These are phyloP conservation scores for Geotrichum bryndzae DNA, from an alignment of 1,139 yeast species.

Conservation along the genomic window DNA sequence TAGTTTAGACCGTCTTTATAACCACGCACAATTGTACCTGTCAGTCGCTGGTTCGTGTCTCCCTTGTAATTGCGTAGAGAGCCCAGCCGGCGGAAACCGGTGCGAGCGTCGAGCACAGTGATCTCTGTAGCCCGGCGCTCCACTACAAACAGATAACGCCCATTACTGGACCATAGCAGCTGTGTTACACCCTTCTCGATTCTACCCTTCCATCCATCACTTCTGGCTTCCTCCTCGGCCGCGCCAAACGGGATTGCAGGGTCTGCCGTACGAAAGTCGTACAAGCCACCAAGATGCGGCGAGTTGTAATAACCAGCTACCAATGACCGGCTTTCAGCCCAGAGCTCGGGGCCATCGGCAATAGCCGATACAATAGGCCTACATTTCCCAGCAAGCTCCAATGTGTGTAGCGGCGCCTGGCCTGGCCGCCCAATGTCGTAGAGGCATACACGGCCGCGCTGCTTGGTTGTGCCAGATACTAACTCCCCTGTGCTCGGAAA, in stretches of 20 bases:
- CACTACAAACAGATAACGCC: constrained; percentile 27
- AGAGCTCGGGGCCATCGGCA: constrained; percentile 8
- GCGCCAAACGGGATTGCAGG: constrained; percentile 8
- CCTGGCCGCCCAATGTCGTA: constrained; percentile 29
- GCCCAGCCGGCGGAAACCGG: constrained; percentile 27
- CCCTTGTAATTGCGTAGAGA: constrained; percentile 19
- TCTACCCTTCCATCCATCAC: neutral
- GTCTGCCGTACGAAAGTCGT: constrained; percentile 4
- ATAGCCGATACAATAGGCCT: constrained; percentile 15
- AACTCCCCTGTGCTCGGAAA: constrained; percentile 13
- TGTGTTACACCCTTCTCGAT: constrained; percentile 29
- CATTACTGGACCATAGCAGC: constrained; percentile 30
- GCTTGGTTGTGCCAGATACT: constrained; percentile 21
- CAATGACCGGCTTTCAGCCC: constrained; percentile 3
- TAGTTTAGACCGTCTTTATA: constrained; percentile 26
- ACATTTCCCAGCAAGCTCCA: constrained; percentile 5
- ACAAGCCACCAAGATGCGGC: neutral
- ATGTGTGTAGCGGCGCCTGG: constrained; percentile 11
- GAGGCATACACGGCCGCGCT: constrained; percentile 22
- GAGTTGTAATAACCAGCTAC: constrained; percentile 20
- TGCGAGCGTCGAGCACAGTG: constrained; percentile 30
- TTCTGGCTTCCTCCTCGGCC: constrained; percentile 15
- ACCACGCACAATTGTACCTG: constrained; percentile 20
- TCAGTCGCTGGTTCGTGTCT: constrained; percentile 28
- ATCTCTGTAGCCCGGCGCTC: constrained; percentile 27